Conservation (phyloP, 2,329 filamentous ascomycete species). For the Beauveria bassiana region DNA sequence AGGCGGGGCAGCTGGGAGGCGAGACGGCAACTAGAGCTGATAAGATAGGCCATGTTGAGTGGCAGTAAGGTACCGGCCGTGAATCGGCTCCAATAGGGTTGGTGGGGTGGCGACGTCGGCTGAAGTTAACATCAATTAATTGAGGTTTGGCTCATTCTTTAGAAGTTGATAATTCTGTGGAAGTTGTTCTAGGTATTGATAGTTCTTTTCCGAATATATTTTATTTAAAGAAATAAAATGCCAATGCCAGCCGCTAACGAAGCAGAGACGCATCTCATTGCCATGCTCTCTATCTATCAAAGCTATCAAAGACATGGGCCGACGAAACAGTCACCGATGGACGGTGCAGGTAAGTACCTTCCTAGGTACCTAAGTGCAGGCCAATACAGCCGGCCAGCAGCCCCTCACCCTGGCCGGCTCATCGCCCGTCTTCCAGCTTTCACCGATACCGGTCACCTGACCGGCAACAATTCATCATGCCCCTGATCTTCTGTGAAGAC, state of each 20-base stretch:
- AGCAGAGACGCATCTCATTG: neutral
- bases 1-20: slow-evolving; percentile 3
- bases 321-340: neutral
- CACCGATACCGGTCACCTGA: slow-evolving; percentile 11
- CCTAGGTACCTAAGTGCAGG: neutral
- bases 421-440: neutral
- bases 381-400: too few relatives aligned
- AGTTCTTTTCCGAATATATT: neutral
- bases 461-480: neutral
- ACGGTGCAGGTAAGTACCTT: neutral
- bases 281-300: neutral
- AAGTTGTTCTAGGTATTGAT: neutral
- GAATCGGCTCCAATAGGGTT: neutral
- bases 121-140: neutral
- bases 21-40: neutral
- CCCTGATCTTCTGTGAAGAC: neutral
- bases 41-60: slow-evolving; percentile 1
- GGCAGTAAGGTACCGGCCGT: neutral
- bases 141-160: neutral
- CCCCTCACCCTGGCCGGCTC: neutral
- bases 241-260: neutral
- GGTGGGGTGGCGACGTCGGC: neutral
- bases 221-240: neutral
- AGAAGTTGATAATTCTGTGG: neutral
- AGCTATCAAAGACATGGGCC: neutral